Conservation (phyloP, 1,284 basidiomycete species). For the Ustilago trichophora region DNA sequence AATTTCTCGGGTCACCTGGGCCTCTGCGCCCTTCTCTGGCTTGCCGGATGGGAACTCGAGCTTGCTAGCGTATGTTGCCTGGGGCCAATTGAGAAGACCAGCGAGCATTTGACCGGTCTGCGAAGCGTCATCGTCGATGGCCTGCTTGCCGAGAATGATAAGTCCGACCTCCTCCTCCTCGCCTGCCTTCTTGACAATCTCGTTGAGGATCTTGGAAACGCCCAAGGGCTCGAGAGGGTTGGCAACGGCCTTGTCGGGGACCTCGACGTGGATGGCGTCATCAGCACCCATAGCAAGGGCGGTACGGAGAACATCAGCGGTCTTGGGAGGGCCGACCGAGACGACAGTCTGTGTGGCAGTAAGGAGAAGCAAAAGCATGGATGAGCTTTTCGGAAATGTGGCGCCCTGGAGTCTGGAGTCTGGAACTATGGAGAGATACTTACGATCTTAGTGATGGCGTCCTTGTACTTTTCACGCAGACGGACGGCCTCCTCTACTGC, state of each 20-base stretch:
- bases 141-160: slow-evolving; percentile 97
- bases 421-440: too few relatives aligned
- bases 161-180: slow-evolving; percentile 76
- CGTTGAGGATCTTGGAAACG: slow-evolving; percentile 83
- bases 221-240: slow-evolving; percentile 81
- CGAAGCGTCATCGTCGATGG: slow-evolving; percentile 96
- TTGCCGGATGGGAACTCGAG: slow-evolving; percentile 75
- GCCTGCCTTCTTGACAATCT: slow-evolving; percentile 78
- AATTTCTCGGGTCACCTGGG: slow-evolving; percentile 85
- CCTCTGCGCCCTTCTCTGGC: slow-evolving; percentile 73
- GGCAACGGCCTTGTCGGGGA: slow-evolving; percentile 72
- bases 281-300: slow-evolving; percentile 99
- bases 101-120: slow-evolving; percentile 98
- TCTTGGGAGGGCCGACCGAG: slow-evolving; percentile 90
- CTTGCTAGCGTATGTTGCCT: slow-evolving; percentile 94
- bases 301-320: slow-evolving; percentile 88
- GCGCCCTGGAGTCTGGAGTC: too few relatives aligned
- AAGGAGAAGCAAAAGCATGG: background rate
- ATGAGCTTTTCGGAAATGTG: too few relatives aligned
- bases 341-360: slow-evolving; percentile 73
- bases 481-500: slow-evolving; percentile 98
- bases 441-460: slow-evolving; percentile 67
- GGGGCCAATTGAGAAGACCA: slow-evolving; percentile 88
- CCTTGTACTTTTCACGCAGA: slow-evolving; percentile 80
- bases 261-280: slow-evolving; percentile 87